phyloP scores from a whole-genome alignment of 352 stramenopile species.

The Phytophthora sansomeana region DNA sequence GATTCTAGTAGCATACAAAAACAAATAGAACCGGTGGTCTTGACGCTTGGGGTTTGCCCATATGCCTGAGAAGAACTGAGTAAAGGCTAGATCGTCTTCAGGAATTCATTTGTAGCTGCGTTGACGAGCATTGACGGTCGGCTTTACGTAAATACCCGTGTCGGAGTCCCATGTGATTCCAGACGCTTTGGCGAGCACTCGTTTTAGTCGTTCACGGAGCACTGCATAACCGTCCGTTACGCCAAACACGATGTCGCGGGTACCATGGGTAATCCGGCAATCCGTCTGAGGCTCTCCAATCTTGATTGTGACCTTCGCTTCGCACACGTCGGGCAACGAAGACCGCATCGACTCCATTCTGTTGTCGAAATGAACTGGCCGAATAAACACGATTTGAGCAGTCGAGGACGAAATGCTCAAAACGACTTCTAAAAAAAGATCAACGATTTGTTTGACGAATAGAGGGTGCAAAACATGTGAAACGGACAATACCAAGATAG shows the following conservation, averaged over 20 bases:
- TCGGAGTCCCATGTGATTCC: background rate
- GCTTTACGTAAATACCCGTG: background rate
- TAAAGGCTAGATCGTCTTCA: background rate
- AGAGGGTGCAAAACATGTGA: background rate
- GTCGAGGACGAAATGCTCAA: background rate
- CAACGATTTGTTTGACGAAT: background rate
- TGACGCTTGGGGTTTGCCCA: background rate
- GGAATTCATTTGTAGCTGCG: background rate
- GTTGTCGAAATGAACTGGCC: background rate
- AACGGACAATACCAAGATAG: background rate
- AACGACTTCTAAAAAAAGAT: background rate
- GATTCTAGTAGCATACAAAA: conserved; percentile 2
- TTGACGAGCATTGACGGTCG: conserved; percentile 1
- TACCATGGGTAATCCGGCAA: background rate
- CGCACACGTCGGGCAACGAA: background rate
- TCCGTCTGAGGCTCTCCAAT: background rate
- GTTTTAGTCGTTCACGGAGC: background rate
- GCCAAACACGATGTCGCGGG: background rate
- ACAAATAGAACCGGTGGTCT: background rate
- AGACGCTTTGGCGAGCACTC: background rate
- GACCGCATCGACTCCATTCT: background rate
- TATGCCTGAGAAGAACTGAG: background rate
- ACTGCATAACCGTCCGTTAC: background rate
- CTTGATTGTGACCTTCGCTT: background rate
- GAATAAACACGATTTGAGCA: background rate